Evolutionary conservation across 495 filamentous ascomycete species (phyloP).

Genomic region (Viridothelium virens): DNA sequence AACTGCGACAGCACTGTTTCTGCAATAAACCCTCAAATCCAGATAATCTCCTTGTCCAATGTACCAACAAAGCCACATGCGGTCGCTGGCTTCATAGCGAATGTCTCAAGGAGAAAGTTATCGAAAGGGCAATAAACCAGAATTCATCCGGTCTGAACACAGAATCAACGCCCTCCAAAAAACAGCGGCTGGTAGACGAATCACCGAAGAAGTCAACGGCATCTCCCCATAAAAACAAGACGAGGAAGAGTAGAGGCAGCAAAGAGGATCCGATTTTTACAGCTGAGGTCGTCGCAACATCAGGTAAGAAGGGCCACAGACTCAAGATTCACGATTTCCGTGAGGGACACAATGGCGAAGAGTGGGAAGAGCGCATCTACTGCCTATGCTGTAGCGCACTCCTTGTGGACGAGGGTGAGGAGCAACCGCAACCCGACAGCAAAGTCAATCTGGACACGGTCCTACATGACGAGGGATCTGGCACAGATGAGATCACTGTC

Average conservation of each 20-base stretch:
- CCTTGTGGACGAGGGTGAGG: conserved; percentile 1
- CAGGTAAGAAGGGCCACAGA: conserved; percentile 1
- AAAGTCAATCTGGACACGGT: neutral
- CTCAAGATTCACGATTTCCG: neutral
- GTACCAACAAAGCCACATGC: conserved; percentile 19
- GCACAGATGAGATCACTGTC: conserved; percentile 1
- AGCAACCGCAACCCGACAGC: neutral
- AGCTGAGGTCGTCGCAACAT: neutral
- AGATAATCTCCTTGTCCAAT: conserved; percentile 26
- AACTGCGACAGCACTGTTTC: conserved; percentile 23
- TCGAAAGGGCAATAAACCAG: conserved; percentile 11
- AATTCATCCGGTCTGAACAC: neutral
- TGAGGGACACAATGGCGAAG: neutral
- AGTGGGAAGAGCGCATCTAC: conserved; percentile 10
- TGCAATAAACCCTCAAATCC: conserved; percentile 23
- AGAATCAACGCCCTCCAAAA: neutral
- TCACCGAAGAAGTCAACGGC: neutral
- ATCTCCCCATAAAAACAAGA: neutral
- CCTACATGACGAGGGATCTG: neutral
- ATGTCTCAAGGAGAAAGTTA: conserved; percentile 24
- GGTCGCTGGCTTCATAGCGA: conserved; percentile 24
- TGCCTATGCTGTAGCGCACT: neutral
- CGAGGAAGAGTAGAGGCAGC: neutral
- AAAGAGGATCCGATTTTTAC: neutral
- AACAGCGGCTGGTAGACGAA: neutral